A percentile compares a stretch with the other conserved stretches of the same genome.
phyloP scores from a whole-genome alignment of 768 basidiomycete species.

The Pisolithus microcarpus region DNA sequence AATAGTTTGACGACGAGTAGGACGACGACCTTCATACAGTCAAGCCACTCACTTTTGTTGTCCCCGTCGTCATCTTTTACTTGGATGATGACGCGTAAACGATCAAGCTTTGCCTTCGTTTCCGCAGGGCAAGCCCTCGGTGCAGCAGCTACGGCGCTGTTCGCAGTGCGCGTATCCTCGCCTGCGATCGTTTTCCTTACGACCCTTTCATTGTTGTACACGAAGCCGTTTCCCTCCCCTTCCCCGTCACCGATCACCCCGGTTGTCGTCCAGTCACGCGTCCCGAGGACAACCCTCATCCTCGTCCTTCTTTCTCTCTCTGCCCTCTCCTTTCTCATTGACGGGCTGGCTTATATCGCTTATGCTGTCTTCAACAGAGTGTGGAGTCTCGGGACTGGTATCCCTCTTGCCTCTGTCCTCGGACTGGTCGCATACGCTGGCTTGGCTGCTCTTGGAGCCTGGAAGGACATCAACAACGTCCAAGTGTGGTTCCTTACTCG shows the following conservation, averaged over 20 bases:
- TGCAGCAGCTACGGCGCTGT: constrained; percentile 32
- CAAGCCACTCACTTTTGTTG: not conserved
- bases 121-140: constrained; percentile 15
- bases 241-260: constrained; percentile 60
- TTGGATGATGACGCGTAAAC: constrained; percentile 16
- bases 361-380: constrained; percentile 55
- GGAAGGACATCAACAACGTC: constrained; percentile 69
- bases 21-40: not conserved
- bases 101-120: constrained; percentile 15
- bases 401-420: constrained; percentile 59
- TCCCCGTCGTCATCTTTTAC: not conserved
- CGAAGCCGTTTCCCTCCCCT: constrained; percentile 37
- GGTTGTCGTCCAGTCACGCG: constrained; percentile 64
- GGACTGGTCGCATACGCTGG: constrained; percentile 67
- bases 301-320: constrained; percentile 61
- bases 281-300: constrained; percentile 74
- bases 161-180: constrained; percentile 57
- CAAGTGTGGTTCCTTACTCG: constrained; percentile 59
- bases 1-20: not conserved
- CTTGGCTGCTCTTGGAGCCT: constrained; percentile 67
- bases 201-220: constrained; percentile 51
- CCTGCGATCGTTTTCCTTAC: constrained; percentile 60
- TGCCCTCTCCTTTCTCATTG: constrained; percentile 68
- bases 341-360: constrained; percentile 67
- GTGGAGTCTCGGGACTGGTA: constrained; percentile 59